Percentiles rank a stretch among this genome's conserved stretches.
These are phyloP conservation scores for Colletotrichum magnum DNA, from an alignment of 2,329 filamentous ascomycete species.

Conservation along the genomic window DNA sequence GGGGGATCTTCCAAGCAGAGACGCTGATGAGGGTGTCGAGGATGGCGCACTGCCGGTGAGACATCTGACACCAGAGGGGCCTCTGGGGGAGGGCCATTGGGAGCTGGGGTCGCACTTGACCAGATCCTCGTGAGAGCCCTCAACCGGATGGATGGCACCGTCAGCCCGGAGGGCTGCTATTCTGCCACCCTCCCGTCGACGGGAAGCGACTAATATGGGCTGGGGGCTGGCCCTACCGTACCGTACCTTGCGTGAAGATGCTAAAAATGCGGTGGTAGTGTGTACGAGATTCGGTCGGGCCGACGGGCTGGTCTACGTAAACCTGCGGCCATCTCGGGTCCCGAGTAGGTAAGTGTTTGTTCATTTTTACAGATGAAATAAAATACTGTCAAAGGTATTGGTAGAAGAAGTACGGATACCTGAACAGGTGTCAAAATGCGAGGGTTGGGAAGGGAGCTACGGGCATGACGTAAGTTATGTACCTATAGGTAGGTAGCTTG, in stretches of 20 bases:
- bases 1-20: background rate
- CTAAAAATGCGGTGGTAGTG: background rate
- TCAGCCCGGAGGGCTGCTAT: constrained; percentile 27
- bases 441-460: constrained; percentile 25
- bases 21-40: constrained; percentile 33
- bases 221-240: constrained; percentile 14
- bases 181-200: constrained; percentile 17
- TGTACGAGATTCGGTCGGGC: background rate
- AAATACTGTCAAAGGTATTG: too few species aligned
- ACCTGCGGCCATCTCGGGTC: background rate
- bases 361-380: too few species aligned
- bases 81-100: constrained; percentile 18
- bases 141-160: constrained; percentile 35
- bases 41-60: constrained; percentile 29
- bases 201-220: constrained; percentile 4
- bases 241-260: constrained; percentile 35
- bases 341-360: too few species aligned
- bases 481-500: background rate
- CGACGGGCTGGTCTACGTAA: constrained; percentile 18
- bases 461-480: constrained; percentile 33
- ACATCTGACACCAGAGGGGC: constrained; percentile 30
- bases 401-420: too few species aligned
- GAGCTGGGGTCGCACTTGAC: constrained; percentile 37
- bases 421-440: too few species aligned
- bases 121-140: constrained; percentile 34